Evolutionary conservation across 2,329 filamentous ascomycete genomes (phyloP).

Genomic region (Scytalidium sp.): DNA sequence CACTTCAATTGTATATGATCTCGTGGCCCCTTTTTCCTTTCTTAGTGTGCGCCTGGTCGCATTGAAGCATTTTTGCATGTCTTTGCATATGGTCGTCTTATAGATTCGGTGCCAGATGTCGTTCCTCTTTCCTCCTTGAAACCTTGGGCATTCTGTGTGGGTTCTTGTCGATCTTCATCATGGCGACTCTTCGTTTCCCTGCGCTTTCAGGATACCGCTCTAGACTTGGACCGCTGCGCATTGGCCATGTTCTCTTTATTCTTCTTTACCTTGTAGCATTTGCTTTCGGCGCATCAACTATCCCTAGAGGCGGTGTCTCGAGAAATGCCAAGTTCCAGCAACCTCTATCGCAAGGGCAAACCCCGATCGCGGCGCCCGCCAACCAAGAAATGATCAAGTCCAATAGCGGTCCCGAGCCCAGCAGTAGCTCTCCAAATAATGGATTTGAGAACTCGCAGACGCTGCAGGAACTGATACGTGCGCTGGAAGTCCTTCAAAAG

Average conservation of each 20-base stretch:
- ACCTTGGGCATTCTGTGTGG: neutral
- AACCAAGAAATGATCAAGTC: neutral
- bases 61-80: neutral
- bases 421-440: constrained; percentile 8
- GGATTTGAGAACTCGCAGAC: constrained; percentile 12
- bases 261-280: neutral
- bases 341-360: constrained; percentile 1
- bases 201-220: neutral
- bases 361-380: neutral
- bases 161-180: neutral
- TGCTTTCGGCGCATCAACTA: neutral
- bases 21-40: constrained; percentile 6
- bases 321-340: constrained; percentile 7
- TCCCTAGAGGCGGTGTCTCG: constrained; percentile 1
- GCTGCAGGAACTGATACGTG: constrained; percentile 40
- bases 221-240: constrained; percentile 6
- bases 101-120: constrained; percentile 16
- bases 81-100: neutral
- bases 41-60: neutral
- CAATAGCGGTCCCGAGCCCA: neutral
- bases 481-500: constrained; percentile 73
- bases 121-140: constrained; percentile 12
- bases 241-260: constrained; percentile 1
- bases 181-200: constrained; percentile 5
- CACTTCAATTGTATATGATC: constrained; percentile 7